Evolutionary conservation across 495 filamentous ascomycete species (phyloP).

Genomic region (Lindgomyces ingoldianus): DNA sequence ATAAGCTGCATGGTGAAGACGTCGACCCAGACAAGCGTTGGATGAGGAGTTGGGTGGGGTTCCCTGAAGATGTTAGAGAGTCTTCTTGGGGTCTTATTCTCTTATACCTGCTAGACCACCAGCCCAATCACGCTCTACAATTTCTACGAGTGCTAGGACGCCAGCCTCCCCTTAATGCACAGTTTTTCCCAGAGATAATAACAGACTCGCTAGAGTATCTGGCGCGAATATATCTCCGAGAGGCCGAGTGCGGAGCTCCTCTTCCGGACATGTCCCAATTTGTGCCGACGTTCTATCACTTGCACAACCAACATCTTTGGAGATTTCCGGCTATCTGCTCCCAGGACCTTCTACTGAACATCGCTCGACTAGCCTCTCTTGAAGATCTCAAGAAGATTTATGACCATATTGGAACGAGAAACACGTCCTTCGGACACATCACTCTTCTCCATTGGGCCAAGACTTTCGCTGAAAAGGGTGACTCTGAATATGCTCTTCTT

Average conservation of each 20-base stretch:
- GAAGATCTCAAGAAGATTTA: slow-evolving; percentile 40
- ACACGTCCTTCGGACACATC: slow-evolving; percentile 44
- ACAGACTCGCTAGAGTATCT: slow-evolving; percentile 56
- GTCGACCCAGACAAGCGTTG: slow-evolving; percentile 9
- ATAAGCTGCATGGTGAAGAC: neutral
- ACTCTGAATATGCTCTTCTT: slow-evolving; percentile 36
- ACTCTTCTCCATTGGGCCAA: slow-evolving; percentile 47
- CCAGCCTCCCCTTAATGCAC: slow-evolving; percentile 41
- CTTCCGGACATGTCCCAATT: neutral
- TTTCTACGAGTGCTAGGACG: slow-evolving; percentile 47
- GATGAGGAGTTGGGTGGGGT: neutral
- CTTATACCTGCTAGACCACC: slow-evolving; percentile 53
- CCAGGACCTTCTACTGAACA: slow-evolving; percentile 40
- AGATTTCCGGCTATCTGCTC: slow-evolving; percentile 32
- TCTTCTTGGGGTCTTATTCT: slow-evolving; percentile 35
- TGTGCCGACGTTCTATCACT: slow-evolving; percentile 23
- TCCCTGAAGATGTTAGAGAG: neutral
- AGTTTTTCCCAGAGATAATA: slow-evolving; percentile 37
- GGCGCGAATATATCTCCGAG: slow-evolving; percentile 32
- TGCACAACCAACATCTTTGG: neutral
- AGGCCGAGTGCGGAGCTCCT: neutral
- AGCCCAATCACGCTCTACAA: slow-evolving; percentile 47
- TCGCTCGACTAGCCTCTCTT: slow-evolving; percentile 19
- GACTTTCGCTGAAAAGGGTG: slow-evolving; percentile 18
- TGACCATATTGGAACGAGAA: slow-evolving; percentile 37